Percentiles rank a stretch among this genome's conserved stretches.
These are phyloP conservation scores for Dendrothele bispora DNA, from an alignment of 768 basidiomycete genomes.

Conservation along the genomic window DNA sequence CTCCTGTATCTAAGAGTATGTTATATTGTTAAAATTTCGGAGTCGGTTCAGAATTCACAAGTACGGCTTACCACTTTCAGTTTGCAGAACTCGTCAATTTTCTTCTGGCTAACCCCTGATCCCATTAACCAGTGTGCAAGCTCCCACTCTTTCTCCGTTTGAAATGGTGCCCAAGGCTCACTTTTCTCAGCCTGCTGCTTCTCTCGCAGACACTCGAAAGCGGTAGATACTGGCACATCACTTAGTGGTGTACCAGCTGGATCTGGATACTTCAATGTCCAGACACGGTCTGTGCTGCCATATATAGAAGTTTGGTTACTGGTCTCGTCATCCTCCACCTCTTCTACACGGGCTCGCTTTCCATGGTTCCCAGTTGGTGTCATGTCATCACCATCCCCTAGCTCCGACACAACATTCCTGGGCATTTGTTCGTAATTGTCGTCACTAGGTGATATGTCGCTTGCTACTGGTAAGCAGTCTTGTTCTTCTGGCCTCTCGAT, in stretches of 20 bases:
- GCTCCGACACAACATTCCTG: too few relatives aligned
- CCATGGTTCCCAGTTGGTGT: too few relatives aligned
- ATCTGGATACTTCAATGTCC: constrained; percentile 11
- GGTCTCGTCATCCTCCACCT: constrained; percentile 12
- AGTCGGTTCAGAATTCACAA: not conserved
- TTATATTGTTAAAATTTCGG: not conserved
- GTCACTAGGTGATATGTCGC: too few relatives aligned
- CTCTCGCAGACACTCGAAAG: constrained; percentile 13
- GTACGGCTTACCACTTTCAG: constrained; percentile 22
- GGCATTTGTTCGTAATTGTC: too few relatives aligned
- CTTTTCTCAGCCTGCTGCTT: constrained; percentile 2
- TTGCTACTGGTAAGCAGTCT: too few relatives aligned
- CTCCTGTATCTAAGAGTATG: constrained; percentile 14
- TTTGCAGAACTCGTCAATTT: constrained; percentile 31
- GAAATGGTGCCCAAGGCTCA: constrained; percentile 28
- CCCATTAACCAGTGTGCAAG: constrained; percentile 31
- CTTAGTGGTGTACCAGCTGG: not conserved
- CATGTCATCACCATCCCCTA: too few relatives aligned
- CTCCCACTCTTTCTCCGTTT: constrained; percentile 30
- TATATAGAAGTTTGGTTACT: not conserved
- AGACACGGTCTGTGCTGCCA: not conserved
- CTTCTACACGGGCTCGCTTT: constrained; percentile 10
- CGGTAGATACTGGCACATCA: constrained; percentile 8
- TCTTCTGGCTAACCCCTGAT: constrained; percentile 23
- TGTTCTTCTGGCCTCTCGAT: not conserved